Evolutionary conservation across 2,329 filamentous ascomycete genomes (phyloP).

Genomic region (Huntiella savannae): DNA sequence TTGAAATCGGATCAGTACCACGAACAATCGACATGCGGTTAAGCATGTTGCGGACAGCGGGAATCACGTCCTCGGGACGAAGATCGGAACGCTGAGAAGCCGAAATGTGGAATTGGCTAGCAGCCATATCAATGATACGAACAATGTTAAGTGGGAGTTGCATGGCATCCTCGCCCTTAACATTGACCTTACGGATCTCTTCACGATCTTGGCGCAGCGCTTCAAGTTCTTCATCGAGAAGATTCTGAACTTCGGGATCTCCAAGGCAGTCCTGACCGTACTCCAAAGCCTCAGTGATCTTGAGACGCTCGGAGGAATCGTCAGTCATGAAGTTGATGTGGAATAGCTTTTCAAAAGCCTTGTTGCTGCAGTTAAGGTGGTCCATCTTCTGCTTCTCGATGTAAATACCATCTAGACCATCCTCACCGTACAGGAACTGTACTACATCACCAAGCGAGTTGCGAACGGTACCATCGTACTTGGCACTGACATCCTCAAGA

Average conservation of each 20-base stretch:
- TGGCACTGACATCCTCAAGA: constrained; percentile 89
- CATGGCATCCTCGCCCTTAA: constrained; percentile 64
- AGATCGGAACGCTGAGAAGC: constrained; percentile 73
- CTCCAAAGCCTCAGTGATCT: constrained; percentile 40
- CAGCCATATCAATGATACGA: constrained; percentile 78
- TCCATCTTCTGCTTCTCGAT: constrained; percentile 90
- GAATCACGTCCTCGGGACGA: constrained; percentile 71
- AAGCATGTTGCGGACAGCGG: constrained; percentile 55
- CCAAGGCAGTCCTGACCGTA: constrained; percentile 73
- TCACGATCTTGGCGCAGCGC: constrained; percentile 54
- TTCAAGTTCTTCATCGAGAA: constrained; percentile 80
- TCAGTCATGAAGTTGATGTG: constrained; percentile 71
- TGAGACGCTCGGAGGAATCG: constrained; percentile 28
- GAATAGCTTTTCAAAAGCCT: constrained; percentile 63
- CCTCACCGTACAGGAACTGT: constrained; percentile 94
- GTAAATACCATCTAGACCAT: constrained; percentile 79
- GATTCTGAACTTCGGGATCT: constrained; percentile 68
- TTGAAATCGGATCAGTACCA: constrained; percentile 62
- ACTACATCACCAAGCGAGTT: constrained; percentile 94
- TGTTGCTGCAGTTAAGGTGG: constrained; percentile 61
- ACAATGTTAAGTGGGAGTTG: constrained; percentile 83
- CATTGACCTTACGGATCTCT: constrained; percentile 51
- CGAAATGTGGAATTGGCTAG: constrained; percentile 78
- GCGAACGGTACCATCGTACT: constrained; percentile 91
- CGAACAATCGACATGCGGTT: constrained; percentile 69